These are phyloP conservation scores for Obelidium mucronatum DNA, from an alignment of 192 early-diverging fungal genomes.

Conservation along the genomic window DNA sequence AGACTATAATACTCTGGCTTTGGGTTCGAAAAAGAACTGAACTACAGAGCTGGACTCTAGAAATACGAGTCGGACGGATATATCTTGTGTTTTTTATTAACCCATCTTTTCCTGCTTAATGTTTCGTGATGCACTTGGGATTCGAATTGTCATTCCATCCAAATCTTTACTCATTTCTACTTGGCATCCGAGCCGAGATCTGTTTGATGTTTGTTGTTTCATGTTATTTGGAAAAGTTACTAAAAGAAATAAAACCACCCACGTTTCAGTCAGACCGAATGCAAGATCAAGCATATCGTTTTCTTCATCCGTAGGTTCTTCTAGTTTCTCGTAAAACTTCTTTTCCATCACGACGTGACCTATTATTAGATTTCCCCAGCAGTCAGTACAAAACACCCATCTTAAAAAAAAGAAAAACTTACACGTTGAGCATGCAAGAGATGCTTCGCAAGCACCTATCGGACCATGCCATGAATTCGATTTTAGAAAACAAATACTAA, in stretches of 20 bases:
- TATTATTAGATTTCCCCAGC: neutral
- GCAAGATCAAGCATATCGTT: constrained; percentile 98
- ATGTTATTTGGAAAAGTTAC: neutral
- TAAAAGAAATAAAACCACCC: constrained; percentile 31
- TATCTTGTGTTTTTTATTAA: constrained; percentile 7
- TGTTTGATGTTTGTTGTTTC: too few relatives aligned
- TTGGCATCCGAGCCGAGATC: constrained; percentile 94
- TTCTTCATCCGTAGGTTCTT: constrained; percentile 95
- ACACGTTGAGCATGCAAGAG: constrained; percentile 93
- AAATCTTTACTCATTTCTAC: constrained; percentile 83
- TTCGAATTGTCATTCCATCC: constrained; percentile 85
- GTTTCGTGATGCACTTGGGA: constrained; percentile 93
- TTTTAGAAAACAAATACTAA: neutral
- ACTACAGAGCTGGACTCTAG: too few relatives aligned
- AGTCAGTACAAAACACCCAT: neutral
- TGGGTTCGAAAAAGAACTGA: too few relatives aligned
- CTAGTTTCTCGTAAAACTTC: constrained; percentile 81
- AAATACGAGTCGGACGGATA: too few relatives aligned
- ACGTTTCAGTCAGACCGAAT: constrained; percentile 96
- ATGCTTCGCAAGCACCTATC: constrained; percentile 91
- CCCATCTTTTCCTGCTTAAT: constrained; percentile 59
- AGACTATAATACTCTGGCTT: too few relatives aligned
- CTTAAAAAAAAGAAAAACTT: too few relatives aligned
- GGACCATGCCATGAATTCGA: too few relatives aligned
- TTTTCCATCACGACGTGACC: constrained; percentile 87